Base-by-base conservation (phyloP, 768 basidiomycete species). In the Boletus rubroflammeus region DNA sequence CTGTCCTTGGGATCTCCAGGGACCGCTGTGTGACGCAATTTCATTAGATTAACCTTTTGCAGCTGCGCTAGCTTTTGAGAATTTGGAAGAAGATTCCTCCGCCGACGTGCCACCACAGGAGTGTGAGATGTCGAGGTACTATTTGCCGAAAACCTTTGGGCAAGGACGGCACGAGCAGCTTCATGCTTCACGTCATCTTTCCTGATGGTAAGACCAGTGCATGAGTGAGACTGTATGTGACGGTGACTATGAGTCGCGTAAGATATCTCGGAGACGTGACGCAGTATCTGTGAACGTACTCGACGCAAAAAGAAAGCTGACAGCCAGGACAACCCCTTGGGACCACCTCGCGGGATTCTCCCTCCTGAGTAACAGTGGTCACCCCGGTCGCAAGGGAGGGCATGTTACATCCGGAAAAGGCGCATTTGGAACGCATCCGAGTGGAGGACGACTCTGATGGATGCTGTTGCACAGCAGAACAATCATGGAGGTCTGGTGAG, bases 21-120 rank as follows among this genome's bases (percentile, higher is more conserved):
- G 39, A 73, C 60, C 11, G 91, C 91, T 36, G 74, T 77, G 64
- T 87, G 88, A 50, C 84, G 82, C 78, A 93, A 79, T 64, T 83
- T 88, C 79, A 92, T 88, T 6, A 85, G 64, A 62, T 84, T 81
- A 17, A 90, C 64, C 60, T 81, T 82, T 52, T 77, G 76, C 54
- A 76, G 67, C 56, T 82, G 80, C 1, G 78, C 81, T 21, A 79
- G 65, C 59, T 83, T 83, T 50, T 72, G 75, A 8, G 83, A 78
- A 60, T 84, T 79, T 13, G 73, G 75, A 6, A 80, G 76, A 36
- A 67, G 60, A 56, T 75, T 75, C 34, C 53, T 58, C 26, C 51
- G 56, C 47, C 61, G 66, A n/a, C 60, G 69, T 10, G 57, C 54
- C 13, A 61, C 68, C n/a, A 61, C 43, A 17, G 72, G 66, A 32